Evolutionary conservation across 2,329 filamentous ascomycete species (phyloP).

Genomic region (Lachnum nothofagi): DNA sequence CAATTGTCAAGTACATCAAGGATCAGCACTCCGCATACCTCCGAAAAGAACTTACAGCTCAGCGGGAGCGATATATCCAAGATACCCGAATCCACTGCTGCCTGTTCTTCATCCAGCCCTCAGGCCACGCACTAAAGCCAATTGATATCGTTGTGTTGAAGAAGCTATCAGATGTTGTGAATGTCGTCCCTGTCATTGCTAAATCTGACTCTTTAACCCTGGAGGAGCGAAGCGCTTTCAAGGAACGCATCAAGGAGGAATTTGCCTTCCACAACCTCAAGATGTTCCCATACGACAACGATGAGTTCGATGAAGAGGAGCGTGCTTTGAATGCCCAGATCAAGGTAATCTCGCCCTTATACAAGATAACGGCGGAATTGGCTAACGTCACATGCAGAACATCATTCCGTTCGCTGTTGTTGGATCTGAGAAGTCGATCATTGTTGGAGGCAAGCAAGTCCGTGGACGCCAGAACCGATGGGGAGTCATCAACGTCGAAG

Average conservation of each 20-base stretch:
- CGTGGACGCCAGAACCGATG: constrained; percentile 97
- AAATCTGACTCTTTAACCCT: constrained; percentile 95
- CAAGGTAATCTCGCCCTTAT: constrained; percentile 62
- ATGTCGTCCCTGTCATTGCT: constrained; percentile 96
- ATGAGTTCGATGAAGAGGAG: constrained; percentile 97
- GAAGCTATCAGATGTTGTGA: constrained; percentile 99
- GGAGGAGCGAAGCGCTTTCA: constrained; percentile 93
- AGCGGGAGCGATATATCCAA: constrained; percentile 98
- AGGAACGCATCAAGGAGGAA: constrained; percentile 99
- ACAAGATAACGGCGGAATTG: neutral
- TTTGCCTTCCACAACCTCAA: constrained; percentile 99
- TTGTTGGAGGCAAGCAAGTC: constrained; percentile 95
- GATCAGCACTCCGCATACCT: constrained; percentile 99
- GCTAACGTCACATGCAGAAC: constrained; percentile 52
- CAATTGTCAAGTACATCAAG: constrained; percentile 99
- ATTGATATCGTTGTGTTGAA: constrained; percentile 99
- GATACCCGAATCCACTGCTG: constrained; percentile 99
- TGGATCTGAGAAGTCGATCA: constrained; percentile 95
- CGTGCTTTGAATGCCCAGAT: constrained; percentile 88
- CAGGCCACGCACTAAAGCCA: constrained; percentile 95
- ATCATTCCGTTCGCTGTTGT: constrained; percentile 97
- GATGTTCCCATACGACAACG: constrained; percentile 99
- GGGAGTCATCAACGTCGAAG: constrained; percentile 99
- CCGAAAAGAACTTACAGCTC: constrained; percentile 97
- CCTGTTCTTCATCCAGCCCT: constrained; percentile 98